Evolutionary conservation across 768 basidiomycete genomes (phyloP).

Genomic region (Tulasnella sp.): DNA sequence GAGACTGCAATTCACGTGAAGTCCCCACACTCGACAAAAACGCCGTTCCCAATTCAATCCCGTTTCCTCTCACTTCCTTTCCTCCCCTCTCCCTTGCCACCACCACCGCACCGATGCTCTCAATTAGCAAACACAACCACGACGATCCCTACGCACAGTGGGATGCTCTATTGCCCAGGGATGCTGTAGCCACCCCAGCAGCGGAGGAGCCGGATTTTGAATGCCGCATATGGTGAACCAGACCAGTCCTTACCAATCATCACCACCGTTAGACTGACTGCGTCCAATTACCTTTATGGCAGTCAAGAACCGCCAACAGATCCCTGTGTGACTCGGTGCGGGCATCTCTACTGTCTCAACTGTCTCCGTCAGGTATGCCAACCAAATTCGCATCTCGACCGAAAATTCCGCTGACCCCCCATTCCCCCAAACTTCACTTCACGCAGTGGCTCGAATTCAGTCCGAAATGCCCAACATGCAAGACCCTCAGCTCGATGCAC

Average conservation of each 20-base stretch:
- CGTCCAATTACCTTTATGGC: neutral
- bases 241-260: neutral
- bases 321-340: constrained; percentile 1
- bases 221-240: constrained; percentile 6
- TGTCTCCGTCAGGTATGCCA: constrained; percentile 9
- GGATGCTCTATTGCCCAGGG: neutral
- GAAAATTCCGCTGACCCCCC: neutral
- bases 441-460: constrained; percentile 1
- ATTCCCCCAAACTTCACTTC: neutral
- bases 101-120: neutral
- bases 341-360: constrained; percentile 1
- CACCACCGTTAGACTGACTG: neutral
- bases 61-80: neutral
- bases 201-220: constrained; percentile 6
- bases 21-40: neutral
- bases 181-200: too few relatives aligned
- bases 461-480: constrained; percentile 5
- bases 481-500: neutral
- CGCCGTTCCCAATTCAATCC: neutral
- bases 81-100: neutral
- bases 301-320: constrained; percentile 3
- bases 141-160: constrained; percentile 1
- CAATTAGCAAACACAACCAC: neutral
- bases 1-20: neutral
- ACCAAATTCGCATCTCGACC: neutral